Conservation (phyloP, 192 early-diverging fungal genomes). For the Cetraspora pellucida region DNA sequence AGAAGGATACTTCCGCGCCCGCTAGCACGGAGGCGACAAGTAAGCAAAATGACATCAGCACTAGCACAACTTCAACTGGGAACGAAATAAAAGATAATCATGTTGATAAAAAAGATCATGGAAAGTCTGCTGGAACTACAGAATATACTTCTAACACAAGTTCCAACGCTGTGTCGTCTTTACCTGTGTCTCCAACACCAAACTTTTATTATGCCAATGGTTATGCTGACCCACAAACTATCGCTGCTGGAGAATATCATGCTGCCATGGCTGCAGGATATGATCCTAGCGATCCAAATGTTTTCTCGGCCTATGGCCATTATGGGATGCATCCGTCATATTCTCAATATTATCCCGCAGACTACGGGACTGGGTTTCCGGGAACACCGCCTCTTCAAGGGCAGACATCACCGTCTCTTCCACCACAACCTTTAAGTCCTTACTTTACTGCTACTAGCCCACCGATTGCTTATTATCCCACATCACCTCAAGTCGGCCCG, state of each 20-base stretch:
- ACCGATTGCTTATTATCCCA: slow-evolving; percentile 36
- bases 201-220: slow-evolving; percentile 35
- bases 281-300: slow-evolving; percentile 38
- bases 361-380: slow-evolving; percentile 45
- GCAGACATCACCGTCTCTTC: slow-evolving; percentile 43
- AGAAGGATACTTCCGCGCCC: not conserved
- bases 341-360: slow-evolving; percentile 45
- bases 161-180: not conserved
- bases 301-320: slow-evolving; percentile 34
- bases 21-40: not conserved
- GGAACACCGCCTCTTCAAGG: slow-evolving; percentile 49
- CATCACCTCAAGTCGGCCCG: slow-evolving; percentile 35
- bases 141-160: slow-evolving; percentile 24
- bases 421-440: slow-evolving; percentile 46
- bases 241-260: slow-evolving; percentile 37
- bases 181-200: slow-evolving; percentile 23
- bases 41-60: slow-evolving; percentile 13
- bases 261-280: slow-evolving; percentile 38
- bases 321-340: slow-evolving; percentile 49
- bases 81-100: slow-evolving; percentile 4
- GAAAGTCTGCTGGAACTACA: slow-evolving; percentile 11
- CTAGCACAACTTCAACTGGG: not conserved
- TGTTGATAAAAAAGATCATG: slow-evolving; percentile 24
- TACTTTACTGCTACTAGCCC: slow-evolving; percentile 46
- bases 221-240: slow-evolving; percentile 37